phyloP scores from a whole-genome alignment of 352 stramenopile genomes.

The Phytophthora gonapodyides region DNA sequence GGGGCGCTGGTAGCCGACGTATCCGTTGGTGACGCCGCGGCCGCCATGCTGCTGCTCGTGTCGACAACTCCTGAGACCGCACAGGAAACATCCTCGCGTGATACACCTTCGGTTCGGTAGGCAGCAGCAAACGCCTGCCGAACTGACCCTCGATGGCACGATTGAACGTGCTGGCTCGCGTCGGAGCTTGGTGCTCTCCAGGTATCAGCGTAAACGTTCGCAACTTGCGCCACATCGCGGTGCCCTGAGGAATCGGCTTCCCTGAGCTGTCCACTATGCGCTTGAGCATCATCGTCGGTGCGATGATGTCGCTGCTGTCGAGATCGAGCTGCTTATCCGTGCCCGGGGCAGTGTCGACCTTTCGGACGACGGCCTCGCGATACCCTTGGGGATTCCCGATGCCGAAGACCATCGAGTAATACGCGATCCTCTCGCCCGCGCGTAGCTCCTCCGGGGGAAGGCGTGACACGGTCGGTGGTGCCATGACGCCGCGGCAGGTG shows the following conservation, averaged over 20 bases:
- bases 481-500: no score
- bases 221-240: not conserved
- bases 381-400: not conserved
- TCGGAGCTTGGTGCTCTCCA: not conserved
- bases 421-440: conserved; percentile 2
- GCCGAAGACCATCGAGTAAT: conserved; percentile 1
- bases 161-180: not conserved
- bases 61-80: no score
- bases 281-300: no score
- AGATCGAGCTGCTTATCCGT: not conserved
- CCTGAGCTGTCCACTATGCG: no score
- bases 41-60: no score
- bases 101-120: no score
- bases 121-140: not conserved
- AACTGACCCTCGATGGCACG: not conserved
- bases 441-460: not conserved
- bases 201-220: not conserved
- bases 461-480: no score
- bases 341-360: no score
- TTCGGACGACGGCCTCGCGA: not conserved
- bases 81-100: not conserved
- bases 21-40: no score
- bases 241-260: no score
- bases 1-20: no score
- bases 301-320: no score